Evolutionary conservation across 164 flowering plant species (phyloP), one percentile per base, ranked within the genome.

Genomic region (Euptelea pleiosperma): DNA sequence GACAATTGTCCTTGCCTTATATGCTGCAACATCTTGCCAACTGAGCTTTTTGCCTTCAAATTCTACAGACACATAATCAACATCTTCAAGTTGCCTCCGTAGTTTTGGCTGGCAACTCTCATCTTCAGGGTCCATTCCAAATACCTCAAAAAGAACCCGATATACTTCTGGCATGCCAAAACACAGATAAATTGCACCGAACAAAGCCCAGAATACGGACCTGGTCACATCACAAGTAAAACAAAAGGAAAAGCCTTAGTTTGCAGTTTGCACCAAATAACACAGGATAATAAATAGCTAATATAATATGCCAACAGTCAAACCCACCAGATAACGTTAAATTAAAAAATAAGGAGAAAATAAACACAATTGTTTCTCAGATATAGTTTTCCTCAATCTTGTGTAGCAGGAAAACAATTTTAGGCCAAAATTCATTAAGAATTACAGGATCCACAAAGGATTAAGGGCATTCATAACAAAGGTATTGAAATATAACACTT

Each of bases 121-220:
- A 64, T 83, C 91, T 11, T 93, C 97, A 9, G 96, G 98, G 66
- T 93, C 96, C 96, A 93, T 87, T 53, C 94, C 98, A 69, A 93
- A 89, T 41, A 85, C 97, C 81, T 93, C 98, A 77, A 89, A 93
- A 52, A 93, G 97, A 60, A 93, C 94, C 35, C 98, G 94, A 62
- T 89, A 93, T 33, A 93, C 98, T 79, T 93, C 98, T 29, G 94
- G 98, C 92, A 93, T 79, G 12, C 98, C 98, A 72, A 75, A 93
- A 66, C 98, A 93, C 67, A 93, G 63, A 62, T 93, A 93, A 55
- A 93, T 87, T 21, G 98, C 98, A 26, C 97, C 98, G 77, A 93
- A 93, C 72, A 93, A 52, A 41, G 98, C 98, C 98, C 94, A 93
- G 62, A 89, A 93, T 7, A 90, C 98, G 58, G 91, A 82, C 78